Conservation (phyloP, 495 filamentous ascomycete genomes). For the Daldinia loculata region DNA sequence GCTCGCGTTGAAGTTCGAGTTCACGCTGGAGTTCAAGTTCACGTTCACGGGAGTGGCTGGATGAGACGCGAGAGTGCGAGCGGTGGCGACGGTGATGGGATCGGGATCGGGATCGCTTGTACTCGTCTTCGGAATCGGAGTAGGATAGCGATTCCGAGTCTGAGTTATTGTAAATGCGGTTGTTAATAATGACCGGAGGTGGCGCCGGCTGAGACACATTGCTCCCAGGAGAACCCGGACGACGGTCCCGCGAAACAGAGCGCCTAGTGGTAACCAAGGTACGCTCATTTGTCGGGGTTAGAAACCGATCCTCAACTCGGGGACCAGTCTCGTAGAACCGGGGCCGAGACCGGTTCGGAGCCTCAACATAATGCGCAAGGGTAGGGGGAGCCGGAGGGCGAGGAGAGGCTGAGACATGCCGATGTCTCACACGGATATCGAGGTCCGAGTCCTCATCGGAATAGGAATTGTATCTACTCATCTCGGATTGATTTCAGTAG, state of each 20-base stretch:
- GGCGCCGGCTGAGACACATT: slow-evolving; percentile 38
- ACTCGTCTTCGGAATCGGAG: slow-evolving; percentile 39
- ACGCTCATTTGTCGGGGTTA: slow-evolving; percentile 46
- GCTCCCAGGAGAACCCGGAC: slow-evolving; percentile 43
- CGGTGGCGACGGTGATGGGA: slow-evolving; percentile 37
- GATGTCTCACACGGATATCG: slow-evolving; percentile 56
- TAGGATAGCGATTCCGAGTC: slow-evolving; percentile 50
- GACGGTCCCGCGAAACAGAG: slow-evolving; percentile 54
- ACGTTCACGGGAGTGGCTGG: slow-evolving; percentile 34
- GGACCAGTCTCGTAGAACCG: slow-evolving; percentile 47
- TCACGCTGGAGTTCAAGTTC: slow-evolving; percentile 16
- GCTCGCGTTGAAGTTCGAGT: slow-evolving; percentile 21
- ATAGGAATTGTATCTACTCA: slow-evolving; percentile 63
- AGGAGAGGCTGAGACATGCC: slow-evolving; percentile 47
- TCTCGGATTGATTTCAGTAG: slow-evolving; percentile 4
- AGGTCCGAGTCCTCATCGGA: slow-evolving; percentile 54
- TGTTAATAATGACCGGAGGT: slow-evolving; percentile 61
- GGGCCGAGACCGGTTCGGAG: slow-evolving; percentile 44
- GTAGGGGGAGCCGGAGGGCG: slow-evolving; percentile 41
- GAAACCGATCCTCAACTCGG: slow-evolving; percentile 40
- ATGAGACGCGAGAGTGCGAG: slow-evolving; percentile 37
- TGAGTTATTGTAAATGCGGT: slow-evolving; percentile 54
- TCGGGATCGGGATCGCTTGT: slow-evolving; percentile 28
- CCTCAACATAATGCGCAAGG: slow-evolving; percentile 52
- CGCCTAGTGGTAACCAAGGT: slow-evolving; percentile 51